Evolutionary conservation across 1,284 basidiomycete genomes (phyloP).

Genomic region (Papiliotrema fonsecae): DNA sequence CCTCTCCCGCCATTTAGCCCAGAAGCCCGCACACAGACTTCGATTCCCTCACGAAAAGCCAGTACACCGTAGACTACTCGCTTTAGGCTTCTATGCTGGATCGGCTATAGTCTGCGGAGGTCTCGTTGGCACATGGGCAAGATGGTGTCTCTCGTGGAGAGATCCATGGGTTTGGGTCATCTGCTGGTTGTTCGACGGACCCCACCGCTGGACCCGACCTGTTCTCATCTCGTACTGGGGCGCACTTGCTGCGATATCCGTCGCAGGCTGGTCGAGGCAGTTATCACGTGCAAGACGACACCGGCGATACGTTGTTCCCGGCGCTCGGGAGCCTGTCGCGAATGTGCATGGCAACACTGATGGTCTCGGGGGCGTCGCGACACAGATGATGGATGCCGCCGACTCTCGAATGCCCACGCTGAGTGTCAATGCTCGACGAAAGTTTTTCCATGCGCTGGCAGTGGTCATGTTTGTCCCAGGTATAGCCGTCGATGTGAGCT

Average conservation of each 20-base stretch:
- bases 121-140: conserved; percentile 86
- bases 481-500: conserved; percentile 81
- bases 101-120: conserved; percentile 72
- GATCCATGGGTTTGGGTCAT: conserved; percentile 88
- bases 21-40: conserved; percentile 81
- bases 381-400: conserved; percentile 76
- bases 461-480: conserved; percentile 96
- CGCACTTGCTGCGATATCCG: conserved; percentile 69
- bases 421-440: conserved; percentile 87
- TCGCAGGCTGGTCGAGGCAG: conserved; percentile 89
- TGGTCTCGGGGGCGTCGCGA: conserved; percentile 51
- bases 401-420: conserved; percentile 84
- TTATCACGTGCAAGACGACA: conserved; percentile 68
- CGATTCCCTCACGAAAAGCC: conserved; percentile 83
- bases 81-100: conserved; percentile 79
- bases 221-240: conserved; percentile 82
- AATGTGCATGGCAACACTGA: background rate
- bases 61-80: conserved; percentile 75
- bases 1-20: conserved; percentile 86
- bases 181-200: conserved; percentile 69
- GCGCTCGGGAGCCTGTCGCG: conserved; percentile 2
- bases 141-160: conserved; percentile 77
- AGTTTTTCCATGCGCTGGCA: conserved; percentile 94
- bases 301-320: conserved; percentile 33
- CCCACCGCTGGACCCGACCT: conserved; percentile 74